Evolutionary conservation across 768 basidiomycete genomes (phyloP).

Genomic region (Pleurotus ostreatus): DNA sequence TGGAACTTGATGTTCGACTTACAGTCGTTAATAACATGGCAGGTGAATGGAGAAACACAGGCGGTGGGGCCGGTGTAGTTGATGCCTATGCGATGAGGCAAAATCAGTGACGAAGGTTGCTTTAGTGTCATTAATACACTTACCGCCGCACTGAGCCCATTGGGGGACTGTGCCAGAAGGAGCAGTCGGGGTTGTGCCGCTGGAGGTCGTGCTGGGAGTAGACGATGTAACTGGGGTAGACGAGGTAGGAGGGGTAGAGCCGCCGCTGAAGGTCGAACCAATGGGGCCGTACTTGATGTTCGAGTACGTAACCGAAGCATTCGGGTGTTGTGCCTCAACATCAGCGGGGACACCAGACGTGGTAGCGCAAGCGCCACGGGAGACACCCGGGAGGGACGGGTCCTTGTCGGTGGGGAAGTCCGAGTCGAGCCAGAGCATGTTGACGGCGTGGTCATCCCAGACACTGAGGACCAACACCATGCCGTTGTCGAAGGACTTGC

Average conservation of each 20-base stretch:
- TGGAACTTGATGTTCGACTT: too few species aligned
- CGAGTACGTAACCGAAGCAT: conserved; percentile 45
- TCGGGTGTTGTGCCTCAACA: conserved; percentile 34
- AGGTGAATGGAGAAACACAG: conserved; percentile 25
- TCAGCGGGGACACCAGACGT: conserved; percentile 40
- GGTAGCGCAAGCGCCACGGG: conserved; percentile 48
- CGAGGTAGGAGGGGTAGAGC: conserved; percentile 9
- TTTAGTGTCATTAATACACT: neutral
- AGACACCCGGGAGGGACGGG: conserved; percentile 36
- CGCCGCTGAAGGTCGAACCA: conserved; percentile 34
- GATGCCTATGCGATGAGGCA: conserved; percentile 9
- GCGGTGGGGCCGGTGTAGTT: conserved; percentile 27
- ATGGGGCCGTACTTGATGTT: conserved; percentile 53
- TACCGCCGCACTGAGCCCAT: conserved; percentile 29
- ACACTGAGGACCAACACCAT: conserved; percentile 47
- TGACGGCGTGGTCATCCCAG: conserved; percentile 52
- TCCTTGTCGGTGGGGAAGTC: conserved; percentile 36
- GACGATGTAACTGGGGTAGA: conserved; percentile 1
- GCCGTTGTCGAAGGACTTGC: conserved; percentile 32
- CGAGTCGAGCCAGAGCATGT: conserved; percentile 58
- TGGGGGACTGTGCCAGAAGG: conserved; percentile 29
- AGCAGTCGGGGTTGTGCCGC: conserved; percentile 17
- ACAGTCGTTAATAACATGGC: conserved; percentile 20
- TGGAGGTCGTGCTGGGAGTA: conserved; percentile 16
- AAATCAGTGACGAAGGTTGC: neutral